Evolutionary conservation across 352 stramenopile genomes (phyloP), one percentile per base, ranked within the genome.

Genomic region (Globisporangium lucens): DNA sequence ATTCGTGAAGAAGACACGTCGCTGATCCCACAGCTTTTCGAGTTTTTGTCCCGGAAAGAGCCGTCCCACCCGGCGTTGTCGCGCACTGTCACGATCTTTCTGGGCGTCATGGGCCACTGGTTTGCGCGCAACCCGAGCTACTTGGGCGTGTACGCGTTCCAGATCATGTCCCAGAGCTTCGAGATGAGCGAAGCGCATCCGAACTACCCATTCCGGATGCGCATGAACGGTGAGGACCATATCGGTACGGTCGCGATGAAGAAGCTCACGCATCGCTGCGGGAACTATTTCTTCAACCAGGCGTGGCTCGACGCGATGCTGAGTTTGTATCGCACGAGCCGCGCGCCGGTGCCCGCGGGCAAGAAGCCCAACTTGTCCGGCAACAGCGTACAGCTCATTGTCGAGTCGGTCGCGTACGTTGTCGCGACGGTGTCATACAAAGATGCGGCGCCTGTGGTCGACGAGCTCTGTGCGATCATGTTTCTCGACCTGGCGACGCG

Each of bases 1-100:
- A 80, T 94, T 61, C 79, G 84, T 13, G 79, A 92, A 57, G 86
- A 88, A 67, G 86, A 94, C 61, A 84, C 83, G n/a, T 90, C 70
- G 62, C 71, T 93, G 22, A 72, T 94, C 41, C 86, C 86, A 13
- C 82, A 76, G 62, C 71, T 94, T 17, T 94, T 94, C 58, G 82
- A 90, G 47, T 82, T 70, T 60, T 84, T 94, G 74, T 87, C 86
- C 36, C 77, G 82, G 10, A 83, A 89, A 30, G 74, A 90, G 56
- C 82, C 83, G 12, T 79, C 75, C 17, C 82, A 94, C 65, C 71
- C 77, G 20, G 83, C 80, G 36, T 73, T 94, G 0, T 75, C 71
- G 43, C 80, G 83, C 53, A 94, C 85, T 2, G 59, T 76, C 6
- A 91, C 79, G 17, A 88, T 94, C 27, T 89, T 94, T 64, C 69